Evolutionary conservation across 495 filamentous ascomycete genomes (phyloP).

Genomic region (Penicillium cataractarum): DNA sequence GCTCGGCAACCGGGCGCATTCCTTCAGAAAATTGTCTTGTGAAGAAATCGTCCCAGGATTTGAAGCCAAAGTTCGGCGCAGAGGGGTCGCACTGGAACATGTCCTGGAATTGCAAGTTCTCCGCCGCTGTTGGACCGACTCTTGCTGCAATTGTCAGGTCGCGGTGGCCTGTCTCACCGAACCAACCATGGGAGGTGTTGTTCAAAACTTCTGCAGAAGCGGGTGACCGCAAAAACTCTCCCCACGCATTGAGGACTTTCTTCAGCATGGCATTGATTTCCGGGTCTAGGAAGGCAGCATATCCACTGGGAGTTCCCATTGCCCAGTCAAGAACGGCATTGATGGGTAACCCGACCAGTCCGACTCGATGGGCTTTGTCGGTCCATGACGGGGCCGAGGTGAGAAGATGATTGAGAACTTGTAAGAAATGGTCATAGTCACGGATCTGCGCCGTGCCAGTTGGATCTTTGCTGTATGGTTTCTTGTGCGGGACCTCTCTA

Average conservation of each 20-base stretch:
- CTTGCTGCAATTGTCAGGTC: constrained; percentile 46
- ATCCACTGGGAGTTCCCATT: constrained; percentile 69
- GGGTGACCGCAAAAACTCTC: constrained; percentile 57
- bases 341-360: constrained; percentile 70
- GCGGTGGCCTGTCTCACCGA: constrained; percentile 46
- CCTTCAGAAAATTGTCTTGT: constrained; percentile 58
- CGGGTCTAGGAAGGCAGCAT: constrained; percentile 65
- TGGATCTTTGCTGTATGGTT: constrained; percentile 61
- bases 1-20: constrained; percentile 60
- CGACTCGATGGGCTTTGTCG: constrained; percentile 51
- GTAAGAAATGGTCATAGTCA: constrained; percentile 66
- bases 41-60: constrained; percentile 80
- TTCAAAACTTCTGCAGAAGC: constrained; percentile 62
- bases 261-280: constrained; percentile 71
- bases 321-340: constrained; percentile 72
- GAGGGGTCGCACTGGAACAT: constrained; percentile 40
- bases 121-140: constrained; percentile 49
- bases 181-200: constrained; percentile 59
- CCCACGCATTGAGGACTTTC: constrained; percentile 71
- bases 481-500: constrained; percentile 60
- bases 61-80: constrained; percentile 54
- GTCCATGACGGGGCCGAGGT: constrained; percentile 65
- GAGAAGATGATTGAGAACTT: constrained; percentile 65
- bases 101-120: constrained; percentile 57
- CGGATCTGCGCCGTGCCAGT: constrained; percentile 63